Evolutionary conservation across 495 filamentous ascomycete genomes (phyloP).

Genomic region (Chaetomium tenue): DNA sequence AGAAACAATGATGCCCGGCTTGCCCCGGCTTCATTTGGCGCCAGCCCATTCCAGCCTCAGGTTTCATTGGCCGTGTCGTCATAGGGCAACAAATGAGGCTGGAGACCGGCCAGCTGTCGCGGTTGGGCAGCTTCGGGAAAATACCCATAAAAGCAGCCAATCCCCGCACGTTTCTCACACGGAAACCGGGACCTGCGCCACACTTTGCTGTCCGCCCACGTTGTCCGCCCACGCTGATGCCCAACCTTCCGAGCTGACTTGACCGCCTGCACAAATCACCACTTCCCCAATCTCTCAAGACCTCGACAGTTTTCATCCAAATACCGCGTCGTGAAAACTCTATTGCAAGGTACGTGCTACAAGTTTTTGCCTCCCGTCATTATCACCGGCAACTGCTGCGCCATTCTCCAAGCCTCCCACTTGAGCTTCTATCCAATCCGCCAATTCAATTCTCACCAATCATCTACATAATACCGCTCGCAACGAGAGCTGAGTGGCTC

Average conservation of each 20-base stretch:
- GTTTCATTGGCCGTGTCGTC: slow-evolving; percentile 26
- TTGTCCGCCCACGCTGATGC: slow-evolving; percentile 35
- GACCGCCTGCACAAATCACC: slow-evolving; percentile 41
- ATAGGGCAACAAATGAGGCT: slow-evolving; percentile 35
- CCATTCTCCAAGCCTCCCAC: neutral
- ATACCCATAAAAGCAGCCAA: slow-evolving; percentile 22
- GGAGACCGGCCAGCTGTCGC: slow-evolving; percentile 33
- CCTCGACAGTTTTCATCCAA: slow-evolving; percentile 14
- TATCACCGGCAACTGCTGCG: slow-evolving; percentile 12
- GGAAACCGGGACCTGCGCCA: slow-evolving; percentile 26
- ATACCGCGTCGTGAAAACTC: slow-evolving; percentile 17
- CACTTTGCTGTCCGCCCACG: slow-evolving; percentile 22
- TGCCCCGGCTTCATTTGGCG: neutral
- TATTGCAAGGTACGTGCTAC: slow-evolving; percentile 23
- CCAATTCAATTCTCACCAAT: slow-evolving; percentile 40
- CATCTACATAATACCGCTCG: slow-evolving; percentile 41
- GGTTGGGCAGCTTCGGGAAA: slow-evolving; percentile 30
- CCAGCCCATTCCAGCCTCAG: neutral
- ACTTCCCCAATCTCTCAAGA: slow-evolving; percentile 10
- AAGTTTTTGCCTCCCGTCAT: neutral
- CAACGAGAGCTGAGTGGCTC: slow-evolving; percentile 42
- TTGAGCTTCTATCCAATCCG: slow-evolving; percentile 20
- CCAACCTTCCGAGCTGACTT: slow-evolving; percentile 38
- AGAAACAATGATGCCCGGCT: slow-evolving; percentile 29
- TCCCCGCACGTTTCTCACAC: slow-evolving; percentile 19